These are phyloP conservation scores for Ormosia emarginata DNA, from an alignment of 306 rosid species.

Conservation along the genomic window DNA sequence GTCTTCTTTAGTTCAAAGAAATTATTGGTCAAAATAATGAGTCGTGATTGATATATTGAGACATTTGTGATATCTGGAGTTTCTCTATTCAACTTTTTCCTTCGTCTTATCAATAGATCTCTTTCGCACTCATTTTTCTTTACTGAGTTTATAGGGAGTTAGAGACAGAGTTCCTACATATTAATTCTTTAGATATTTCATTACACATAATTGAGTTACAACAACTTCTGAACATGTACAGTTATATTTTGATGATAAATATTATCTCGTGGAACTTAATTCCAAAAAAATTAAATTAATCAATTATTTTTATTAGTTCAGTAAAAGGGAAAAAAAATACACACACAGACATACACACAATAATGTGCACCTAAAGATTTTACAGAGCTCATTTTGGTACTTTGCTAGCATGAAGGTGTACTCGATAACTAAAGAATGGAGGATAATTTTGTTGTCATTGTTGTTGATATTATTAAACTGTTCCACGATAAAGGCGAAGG, in stretches of 20 bases:
- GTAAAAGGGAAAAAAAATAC: no score
- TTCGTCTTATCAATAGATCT: conserved; percentile 14
- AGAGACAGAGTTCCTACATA: neutral
- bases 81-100: conserved; percentile 5
- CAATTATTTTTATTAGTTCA: no score
- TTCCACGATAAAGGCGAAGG: neutral
- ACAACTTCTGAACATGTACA: no score
- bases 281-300: no score
- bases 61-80: neutral
- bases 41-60: neutral
- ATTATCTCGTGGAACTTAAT: no score
- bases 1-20: neutral
- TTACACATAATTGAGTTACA: no score
- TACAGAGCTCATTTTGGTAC: neutral
- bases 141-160: neutral
- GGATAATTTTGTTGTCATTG: neutral
- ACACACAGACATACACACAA: no score
- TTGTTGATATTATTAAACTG: neutral
- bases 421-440: neutral
- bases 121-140: neutral
- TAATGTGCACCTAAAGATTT: neutral
- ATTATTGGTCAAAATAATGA: neutral
- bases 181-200: neutral
- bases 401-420: neutral
- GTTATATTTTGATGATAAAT: no score